Base-by-base conservation (phyloP, 148 eudicot species). In the Fagopyrum esculentum region DNA sequence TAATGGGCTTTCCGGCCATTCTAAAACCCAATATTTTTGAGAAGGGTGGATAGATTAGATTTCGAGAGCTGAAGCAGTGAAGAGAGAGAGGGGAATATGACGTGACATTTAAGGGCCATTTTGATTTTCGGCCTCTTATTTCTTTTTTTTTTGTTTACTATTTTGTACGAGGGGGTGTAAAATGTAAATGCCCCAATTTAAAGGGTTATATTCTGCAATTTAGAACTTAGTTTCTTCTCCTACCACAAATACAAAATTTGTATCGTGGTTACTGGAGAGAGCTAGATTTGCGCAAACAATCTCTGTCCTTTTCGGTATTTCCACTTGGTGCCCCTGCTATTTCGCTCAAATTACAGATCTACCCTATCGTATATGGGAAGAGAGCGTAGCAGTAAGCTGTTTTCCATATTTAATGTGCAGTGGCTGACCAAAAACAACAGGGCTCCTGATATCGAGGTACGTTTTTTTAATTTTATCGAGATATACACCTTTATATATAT, bases 261-360 rank as follows among this genome's bases (percentile, higher is more conserved):
- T 60, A 22, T 60, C 29, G 40, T 26, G 66, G 66, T 26, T 60
- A 4, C 22, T 26, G 9, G 66, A 60, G 66, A 22, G 59, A 68
- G 74, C 80, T 57, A 74, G 74, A 77, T 77, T 77, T 81, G 80
- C 77, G 80, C 77, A 56, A 69, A 68, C 77, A 77, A 55, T 56
- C 68, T 68, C 75, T 50, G 60, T 66, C 47, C 51, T 76, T 44
- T 77, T 29, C 30, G 15, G 12, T 35, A 51, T 59, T 17, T 70
- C 72, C 35, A 51, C 43, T 60, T 70, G 64, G 69, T 59, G 54
- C 72, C 69, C 77, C 50, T 46, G 11, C 73, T 45, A 19, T 46
- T 46, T 45, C 29, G 26, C 12, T 1, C 1, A 44, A 46, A 5
- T 69, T 16, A 69, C 73, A 45, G 12, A 2, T 45, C 46, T 69